Conservation (phyloP, 495 filamentous ascomycete species). For the Annulohypoxylon stygium region DNA sequence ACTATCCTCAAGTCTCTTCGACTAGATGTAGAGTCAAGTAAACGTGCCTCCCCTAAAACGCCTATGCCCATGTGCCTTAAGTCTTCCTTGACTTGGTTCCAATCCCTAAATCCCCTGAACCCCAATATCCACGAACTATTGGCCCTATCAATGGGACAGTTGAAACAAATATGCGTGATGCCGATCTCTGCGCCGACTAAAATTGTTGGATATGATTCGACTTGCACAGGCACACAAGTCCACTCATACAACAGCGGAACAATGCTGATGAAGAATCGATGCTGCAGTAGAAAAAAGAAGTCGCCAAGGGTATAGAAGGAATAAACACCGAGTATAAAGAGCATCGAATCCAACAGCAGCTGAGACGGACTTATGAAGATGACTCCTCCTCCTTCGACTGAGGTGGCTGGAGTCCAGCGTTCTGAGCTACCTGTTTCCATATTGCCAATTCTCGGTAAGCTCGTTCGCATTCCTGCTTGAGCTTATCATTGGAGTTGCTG, state of each 20-base stretch:
- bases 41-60: slow-evolving; percentile 39
- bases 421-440: slow-evolving; percentile 86
- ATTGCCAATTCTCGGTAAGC: slow-evolving; percentile 82
- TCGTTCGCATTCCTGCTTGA: slow-evolving; percentile 82
- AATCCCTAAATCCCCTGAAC: slow-evolving; percentile 13
- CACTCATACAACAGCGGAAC: not conserved
- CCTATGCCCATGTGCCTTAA: slow-evolving; percentile 22
- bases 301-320: slow-evolving; percentile 41
- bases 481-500: slow-evolving; percentile 86
- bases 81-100: slow-evolving; percentile 26
- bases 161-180: slow-evolving; percentile 13
- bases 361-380: slow-evolving; percentile 19
- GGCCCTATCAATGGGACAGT: slow-evolving; percentile 12
- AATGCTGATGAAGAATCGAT: slow-evolving; percentile 30
- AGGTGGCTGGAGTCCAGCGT: slow-evolving; percentile 72
- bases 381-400: slow-evolving; percentile 58
- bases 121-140: slow-evolving; percentile 24
- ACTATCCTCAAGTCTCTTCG: slow-evolving; percentile 12
- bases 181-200: slow-evolving; percentile 3
- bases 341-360: slow-evolving; percentile 27
- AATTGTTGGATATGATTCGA: not conserved
- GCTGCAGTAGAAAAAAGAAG: slow-evolving; percentile 33
- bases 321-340: slow-evolving; percentile 32
- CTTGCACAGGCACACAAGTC: not conserved
- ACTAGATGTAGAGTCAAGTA: slow-evolving; percentile 19